These are phyloP conservation scores for Carex kokanica DNA, from an alignment of 176 grass and related monocot species.

Conservation along the genomic window DNA sequence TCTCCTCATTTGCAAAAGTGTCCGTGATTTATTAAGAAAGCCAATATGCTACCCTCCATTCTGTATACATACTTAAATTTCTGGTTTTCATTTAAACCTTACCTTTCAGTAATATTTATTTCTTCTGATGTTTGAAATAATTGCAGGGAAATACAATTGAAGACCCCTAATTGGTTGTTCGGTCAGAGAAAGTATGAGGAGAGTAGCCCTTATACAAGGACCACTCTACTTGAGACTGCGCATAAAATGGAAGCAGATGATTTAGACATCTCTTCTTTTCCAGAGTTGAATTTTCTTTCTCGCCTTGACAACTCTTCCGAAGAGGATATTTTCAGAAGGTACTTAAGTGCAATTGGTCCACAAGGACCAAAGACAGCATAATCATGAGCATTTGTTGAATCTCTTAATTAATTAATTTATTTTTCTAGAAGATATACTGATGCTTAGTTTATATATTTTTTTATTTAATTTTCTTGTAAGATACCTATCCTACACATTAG, in stretches of 20 bases:
- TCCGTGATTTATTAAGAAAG: neutral
- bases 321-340: conserved; percentile 91
- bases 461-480: conserved; percentile 34
- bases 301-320: conserved; percentile 50
- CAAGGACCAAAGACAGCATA: neutral
- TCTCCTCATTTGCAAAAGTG: neutral
- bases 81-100: neutral
- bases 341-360: neutral
- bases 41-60: neutral
- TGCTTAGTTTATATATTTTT: neutral
- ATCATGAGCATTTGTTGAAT: neutral
- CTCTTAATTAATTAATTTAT: neutral
- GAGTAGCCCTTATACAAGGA: conserved; percentile 34
- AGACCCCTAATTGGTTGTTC: conserved; percentile 91
- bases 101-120: neutral
- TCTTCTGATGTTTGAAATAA: conserved; percentile 17
- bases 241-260: conserved; percentile 37
- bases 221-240: conserved; percentile 36
- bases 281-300: conserved; percentile 64
- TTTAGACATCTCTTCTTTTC: conserved; percentile 30
- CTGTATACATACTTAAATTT: neutral
- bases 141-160: conserved; percentile 94
- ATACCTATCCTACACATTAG: conserved; percentile 63
- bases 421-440: neutral
- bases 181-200: conserved; percentile 87